These are phyloP conservation scores for Saturnispora sanitii DNA, from an alignment of 805 yeast genomes.

Conservation along the genomic window DNA sequence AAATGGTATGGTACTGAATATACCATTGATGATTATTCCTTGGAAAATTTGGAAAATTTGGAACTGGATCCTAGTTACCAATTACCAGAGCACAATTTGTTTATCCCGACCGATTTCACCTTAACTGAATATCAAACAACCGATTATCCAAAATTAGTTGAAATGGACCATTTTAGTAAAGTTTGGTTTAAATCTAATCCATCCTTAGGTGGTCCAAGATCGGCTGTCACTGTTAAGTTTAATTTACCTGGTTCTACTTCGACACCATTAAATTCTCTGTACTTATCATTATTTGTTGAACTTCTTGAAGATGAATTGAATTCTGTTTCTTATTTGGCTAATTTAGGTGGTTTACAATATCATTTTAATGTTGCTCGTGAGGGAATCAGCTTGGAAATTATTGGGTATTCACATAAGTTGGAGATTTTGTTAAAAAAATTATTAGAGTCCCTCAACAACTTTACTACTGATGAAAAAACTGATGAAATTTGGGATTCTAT, in stretches of 20 bases:
- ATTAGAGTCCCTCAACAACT: conserved; percentile 41
- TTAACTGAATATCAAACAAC: conserved; percentile 37
- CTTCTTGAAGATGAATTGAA: conserved; percentile 66
- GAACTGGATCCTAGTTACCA: conserved; percentile 29
- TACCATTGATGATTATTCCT: conserved; percentile 31
- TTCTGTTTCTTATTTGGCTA: conserved; percentile 75
- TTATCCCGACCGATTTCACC: conserved; percentile 69
- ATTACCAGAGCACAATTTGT: conserved; percentile 67
- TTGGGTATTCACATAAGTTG: conserved; percentile 81
- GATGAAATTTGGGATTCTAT: conserved; percentile 25
- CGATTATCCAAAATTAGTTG: conserved; percentile 51
- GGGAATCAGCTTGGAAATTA: conserved; percentile 57
- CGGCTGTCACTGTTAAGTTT: conserved; percentile 53
- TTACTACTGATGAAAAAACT: conserved; percentile 22
- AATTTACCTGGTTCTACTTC: conserved; percentile 54
- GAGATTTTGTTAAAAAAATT: conserved; percentile 52
- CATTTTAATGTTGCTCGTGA: conserved; percentile 51
- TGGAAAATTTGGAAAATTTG: conserved; percentile 26
- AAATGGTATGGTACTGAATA: conserved; percentile 91
- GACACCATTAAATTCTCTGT: conserved; percentile 48
- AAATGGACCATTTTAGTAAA: conserved; percentile 40
- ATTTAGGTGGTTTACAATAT: conserved; percentile 64
- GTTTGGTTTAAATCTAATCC: conserved; percentile 91
- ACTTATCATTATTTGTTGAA: conserved; percentile 56
- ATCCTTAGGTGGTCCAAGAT: conserved; percentile 81